phyloP scores from a whole-genome alignment of 2,329 filamentous ascomycete species.

The Neopestalotiopsis sp. region DNA sequence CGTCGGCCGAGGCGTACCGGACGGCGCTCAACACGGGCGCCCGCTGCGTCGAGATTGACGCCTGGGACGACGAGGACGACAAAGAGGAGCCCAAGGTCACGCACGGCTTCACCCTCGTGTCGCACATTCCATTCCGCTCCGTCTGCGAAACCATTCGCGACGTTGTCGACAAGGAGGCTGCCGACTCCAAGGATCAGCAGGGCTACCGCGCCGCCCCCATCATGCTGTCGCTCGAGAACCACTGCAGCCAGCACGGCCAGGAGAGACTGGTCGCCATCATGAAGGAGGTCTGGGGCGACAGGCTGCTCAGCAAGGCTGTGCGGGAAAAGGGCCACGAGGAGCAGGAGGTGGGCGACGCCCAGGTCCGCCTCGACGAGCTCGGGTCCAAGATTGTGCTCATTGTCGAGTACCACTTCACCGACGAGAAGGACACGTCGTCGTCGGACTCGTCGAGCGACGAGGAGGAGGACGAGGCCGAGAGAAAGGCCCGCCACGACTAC shows the following conservation, averaged over 20 bases:
- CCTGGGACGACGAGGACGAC: conserved; percentile 69
- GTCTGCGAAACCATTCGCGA: conserved; percentile 71
- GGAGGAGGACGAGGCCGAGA: conserved; percentile 43
- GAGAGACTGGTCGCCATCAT: conserved; percentile 67
- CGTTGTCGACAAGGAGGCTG: conserved; percentile 63
- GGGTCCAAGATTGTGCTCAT: conserved; percentile 69
- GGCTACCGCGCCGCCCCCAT: conserved; percentile 58
- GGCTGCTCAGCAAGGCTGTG: conserved; percentile 63
- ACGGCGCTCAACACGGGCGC: conserved; percentile 66
- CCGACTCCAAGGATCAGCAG: conserved; percentile 42
- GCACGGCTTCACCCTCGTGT: conserved; percentile 72
- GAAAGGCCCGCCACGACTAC: conserved; percentile 55
- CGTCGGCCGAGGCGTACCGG: conserved; percentile 67
- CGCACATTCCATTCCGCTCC: conserved; percentile 65
- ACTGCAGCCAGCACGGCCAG: conserved; percentile 65
- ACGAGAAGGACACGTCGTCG: conserved; percentile 45
- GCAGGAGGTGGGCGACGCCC: conserved; percentile 53
- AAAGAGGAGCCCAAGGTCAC: conserved; percentile 71
- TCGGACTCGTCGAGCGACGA: conserved; percentile 34
- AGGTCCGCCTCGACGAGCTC: conserved; percentile 63
- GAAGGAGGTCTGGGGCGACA: conserved; percentile 65
- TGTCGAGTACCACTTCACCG: conserved; percentile 67
- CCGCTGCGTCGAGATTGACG: conserved; percentile 75
- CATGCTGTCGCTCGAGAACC: conserved; percentile 70
- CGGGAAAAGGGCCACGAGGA: conserved; percentile 60